Base-by-base conservation (phyloP, 2,329 filamentous ascomycete genomes). In the Cytospora chrysosperma region DNA sequence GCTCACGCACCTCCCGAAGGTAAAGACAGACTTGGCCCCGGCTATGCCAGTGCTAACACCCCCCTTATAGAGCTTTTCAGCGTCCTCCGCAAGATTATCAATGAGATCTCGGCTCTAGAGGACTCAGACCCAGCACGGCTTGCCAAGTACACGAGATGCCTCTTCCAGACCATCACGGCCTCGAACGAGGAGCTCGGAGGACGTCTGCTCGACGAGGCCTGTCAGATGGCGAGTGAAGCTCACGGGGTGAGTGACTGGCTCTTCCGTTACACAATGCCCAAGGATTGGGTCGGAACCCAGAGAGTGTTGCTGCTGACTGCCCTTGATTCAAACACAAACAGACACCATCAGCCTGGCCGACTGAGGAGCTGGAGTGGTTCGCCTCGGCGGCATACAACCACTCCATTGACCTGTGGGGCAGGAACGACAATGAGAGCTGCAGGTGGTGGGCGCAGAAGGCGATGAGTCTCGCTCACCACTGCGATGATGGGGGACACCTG, bases 331-430 rank as follows among this genome's bases (percentile, higher is more conserved):
- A n/a, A n/a, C n/a, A 43, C 26, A 64, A 4, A 43, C 32, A 65
- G 64, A 64, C 61, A 26, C 53, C 64, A 17, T 61, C 57, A 19
- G 56, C 76, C 1, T 91, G 91, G 70, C 90, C 91, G 0, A 69
- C 77, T 0, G 81, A 84, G 4, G 91, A 95, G 71, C 75, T 93
- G 1, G 88, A 92, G 70, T 95, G 90, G 88, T 82, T 95, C n/a
- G 85, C 86, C 0, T 84, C 85, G 1, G 85, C 82, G 7, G 78
- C 84, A 0, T 92, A 90, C 73, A 93, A 93, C 68, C 86, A 87
- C 65, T 87, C 84, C 0, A 78, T 92, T 6, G 89, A 93, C 69
- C 79, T 85, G n/a, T 87, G 85, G 69, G 79, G 82, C 15, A 77
- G 76, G 1, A 79, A 81, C 1, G 80, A 89, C 27, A 81, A 85